Evolutionary conservation across 177 flowering plant genomes (phyloP).

Genomic region (Tripterygium wilfordii): DNA sequence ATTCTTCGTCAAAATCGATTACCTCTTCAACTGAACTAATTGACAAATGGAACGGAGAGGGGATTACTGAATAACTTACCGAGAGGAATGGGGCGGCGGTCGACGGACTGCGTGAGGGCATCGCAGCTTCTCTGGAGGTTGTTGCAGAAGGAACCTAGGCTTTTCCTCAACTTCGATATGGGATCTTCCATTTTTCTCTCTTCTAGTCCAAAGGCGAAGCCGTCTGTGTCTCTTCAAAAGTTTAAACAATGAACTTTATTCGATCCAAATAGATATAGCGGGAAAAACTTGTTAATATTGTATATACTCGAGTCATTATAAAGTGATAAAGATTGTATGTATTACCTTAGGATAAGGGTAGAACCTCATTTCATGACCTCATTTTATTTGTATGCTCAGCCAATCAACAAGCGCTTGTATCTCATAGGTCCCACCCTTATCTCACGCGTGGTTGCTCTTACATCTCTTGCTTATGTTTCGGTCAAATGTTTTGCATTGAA

Average conservation of each 20-base stretch:
- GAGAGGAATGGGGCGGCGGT: conserved; percentile 79
- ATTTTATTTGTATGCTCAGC: not conserved
- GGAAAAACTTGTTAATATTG: too few relatives aligned
- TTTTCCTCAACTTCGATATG: conserved; percentile 42
- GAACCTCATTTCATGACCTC: not conserved
- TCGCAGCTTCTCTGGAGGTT: conserved; percentile 48
- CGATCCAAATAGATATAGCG: too few relatives aligned
- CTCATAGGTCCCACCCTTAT: too few relatives aligned
- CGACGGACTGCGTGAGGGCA: conserved; percentile 61
- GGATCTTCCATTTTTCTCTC: conserved; percentile 40
- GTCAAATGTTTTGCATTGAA: too few relatives aligned
- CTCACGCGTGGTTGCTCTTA: too few relatives aligned
- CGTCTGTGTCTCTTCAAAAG: too few relatives aligned
- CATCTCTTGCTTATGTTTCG: too few relatives aligned
- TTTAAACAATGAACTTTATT: too few relatives aligned
- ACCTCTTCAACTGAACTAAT: not conserved
- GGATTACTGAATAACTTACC: conserved; percentile 22
- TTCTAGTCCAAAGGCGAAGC: too few relatives aligned
- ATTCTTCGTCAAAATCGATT: not conserved
- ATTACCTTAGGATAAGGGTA: too few relatives aligned
- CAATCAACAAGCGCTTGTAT: too few relatives aligned
- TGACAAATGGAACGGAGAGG: not conserved
- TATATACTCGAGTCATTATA: not conserved
- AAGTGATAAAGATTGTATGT: too few relatives aligned
- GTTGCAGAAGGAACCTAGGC: conserved; percentile 63